A percentile compares a stretch with the other conserved stretches of the same genome.
phyloP scores from a whole-genome alignment of 2,329 filamentous ascomycete species.

The Aspergillus sclerotialis region DNA sequence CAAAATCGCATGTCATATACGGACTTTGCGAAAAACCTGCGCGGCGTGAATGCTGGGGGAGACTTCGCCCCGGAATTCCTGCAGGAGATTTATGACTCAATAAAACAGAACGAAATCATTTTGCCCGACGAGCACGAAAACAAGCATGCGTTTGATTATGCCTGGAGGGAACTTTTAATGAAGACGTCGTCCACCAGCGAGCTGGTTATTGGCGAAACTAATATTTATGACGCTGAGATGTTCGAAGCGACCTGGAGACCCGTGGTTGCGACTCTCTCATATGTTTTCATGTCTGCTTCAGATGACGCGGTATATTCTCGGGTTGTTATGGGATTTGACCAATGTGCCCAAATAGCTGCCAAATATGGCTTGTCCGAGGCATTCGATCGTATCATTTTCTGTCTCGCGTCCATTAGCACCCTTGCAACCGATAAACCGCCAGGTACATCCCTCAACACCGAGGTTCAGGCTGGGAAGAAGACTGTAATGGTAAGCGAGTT shows the following conservation, averaged over 20 bases:
- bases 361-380: conserved; percentile 77
- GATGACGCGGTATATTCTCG: conserved; percentile 93
- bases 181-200: conserved; percentile 73
- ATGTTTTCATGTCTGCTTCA: conserved; percentile 97
- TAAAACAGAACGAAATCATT: conserved; percentile 90
- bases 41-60: conserved; percentile 77
- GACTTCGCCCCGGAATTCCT: conserved; percentile 82
- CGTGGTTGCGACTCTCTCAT: conserved; percentile 87
- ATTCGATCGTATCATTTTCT: conserved; percentile 87
- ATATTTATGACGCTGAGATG: conserved; percentile 96
- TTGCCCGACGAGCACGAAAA: conserved; percentile 96
- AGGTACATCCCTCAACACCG: conserved; percentile 86
- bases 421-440: conserved; percentile 68
- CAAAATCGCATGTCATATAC: conserved; percentile 75
- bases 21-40: conserved; percentile 82
- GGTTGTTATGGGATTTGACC: conserved; percentile 89
- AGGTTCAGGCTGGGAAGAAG: conserved; percentile 84
- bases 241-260: conserved; percentile 94
- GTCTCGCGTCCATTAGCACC: conserved; percentile 83
- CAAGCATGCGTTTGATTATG: conserved; percentile 91
- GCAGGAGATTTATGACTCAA: conserved; percentile 80
- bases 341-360: conserved; percentile 87
- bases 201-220: conserved; percentile 76
- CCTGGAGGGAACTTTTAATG: conserved; percentile 87
- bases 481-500: conserved; percentile 98